Evolutionary conservation across 2,329 filamentous ascomycete genomes (phyloP).

Genomic region (Truncatella angustata): DNA sequence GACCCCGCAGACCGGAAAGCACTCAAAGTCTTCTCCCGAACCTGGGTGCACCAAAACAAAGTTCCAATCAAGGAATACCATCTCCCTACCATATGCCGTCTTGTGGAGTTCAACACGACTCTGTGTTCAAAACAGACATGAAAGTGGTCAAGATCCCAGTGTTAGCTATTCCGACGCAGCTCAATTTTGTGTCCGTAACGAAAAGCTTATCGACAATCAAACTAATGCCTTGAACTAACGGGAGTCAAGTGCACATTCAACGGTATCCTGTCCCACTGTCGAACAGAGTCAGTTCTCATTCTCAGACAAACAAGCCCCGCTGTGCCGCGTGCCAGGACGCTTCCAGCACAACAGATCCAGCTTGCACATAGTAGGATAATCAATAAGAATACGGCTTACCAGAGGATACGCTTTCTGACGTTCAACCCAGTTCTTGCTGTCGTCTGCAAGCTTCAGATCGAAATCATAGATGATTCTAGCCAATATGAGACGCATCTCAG

Average conservation of each 20-base stretch:
- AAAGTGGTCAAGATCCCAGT: no score
- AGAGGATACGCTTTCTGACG: slow-evolving; percentile 4
- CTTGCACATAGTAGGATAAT: background rate
- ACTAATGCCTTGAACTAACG: background rate
- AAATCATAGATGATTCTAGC: slow-evolving; percentile 12
- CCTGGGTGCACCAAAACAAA: no score
- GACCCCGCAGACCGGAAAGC: no score
- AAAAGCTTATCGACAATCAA: no score
- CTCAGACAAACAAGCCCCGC: background rate
- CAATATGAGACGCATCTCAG: slow-evolving; percentile 15
- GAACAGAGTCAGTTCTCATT: background rate
- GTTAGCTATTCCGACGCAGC: background rate
- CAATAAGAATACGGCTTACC: background rate
- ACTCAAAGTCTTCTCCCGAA: no score
- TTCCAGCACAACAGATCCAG: no score
- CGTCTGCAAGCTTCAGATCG: slow-evolving; percentile 10
- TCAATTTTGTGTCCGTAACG: no score
- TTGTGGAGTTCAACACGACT: no score
- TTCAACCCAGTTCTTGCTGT: slow-evolving; percentile 7
- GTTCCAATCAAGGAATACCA: no score
- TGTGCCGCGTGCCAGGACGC: no score
- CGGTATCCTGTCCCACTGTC: slow-evolving; percentile 7
- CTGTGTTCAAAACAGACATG: no score
- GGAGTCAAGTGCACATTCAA: slow-evolving; percentile 8
- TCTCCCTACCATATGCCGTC: no score